Percentiles rank a stretch among this genome's conserved stretches.
Evolutionary conservation across 768 basidiomycete species (phyloP).

Genomic region (Russula ochroleuca): DNA sequence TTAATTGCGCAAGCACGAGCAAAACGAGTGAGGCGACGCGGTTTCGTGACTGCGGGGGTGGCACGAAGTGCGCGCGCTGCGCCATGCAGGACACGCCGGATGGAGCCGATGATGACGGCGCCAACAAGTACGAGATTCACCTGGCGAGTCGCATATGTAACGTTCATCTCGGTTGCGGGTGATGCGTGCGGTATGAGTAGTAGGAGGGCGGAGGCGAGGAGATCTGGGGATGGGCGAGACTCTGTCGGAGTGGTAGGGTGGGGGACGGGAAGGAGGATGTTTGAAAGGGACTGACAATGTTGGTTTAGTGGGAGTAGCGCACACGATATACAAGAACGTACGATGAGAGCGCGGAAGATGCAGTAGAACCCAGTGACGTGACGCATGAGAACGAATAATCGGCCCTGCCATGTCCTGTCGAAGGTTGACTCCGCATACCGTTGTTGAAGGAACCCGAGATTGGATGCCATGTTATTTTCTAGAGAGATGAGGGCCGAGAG

Average conservation of each 20-base stretch:
- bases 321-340: neutral
- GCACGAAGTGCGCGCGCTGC: slow-evolving; percentile 52
- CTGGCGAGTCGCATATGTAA: slow-evolving; percentile 47
- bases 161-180: slow-evolving; percentile 30
- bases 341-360: slow-evolving; percentile 39
- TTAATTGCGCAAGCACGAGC: slow-evolving; percentile 72
- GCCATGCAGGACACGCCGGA: slow-evolving; percentile 63
- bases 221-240: slow-evolving; percentile 40
- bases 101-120: slow-evolving; percentile 66
- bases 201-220: slow-evolving; percentile 42
- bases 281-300: slow-evolving; percentile 45
- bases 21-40: slow-evolving; percentile 74
- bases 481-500: slow-evolving; percentile 24
- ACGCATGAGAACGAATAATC: slow-evolving; percentile 23
- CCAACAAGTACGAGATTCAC: slow-evolving; percentile 70
- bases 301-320: neutral
- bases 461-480: slow-evolving; percentile 21
- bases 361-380: slow-evolving; percentile 24
- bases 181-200: slow-evolving; percentile 34
- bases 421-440: slow-evolving; percentile 15
- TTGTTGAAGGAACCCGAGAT: slow-evolving; percentile 21
- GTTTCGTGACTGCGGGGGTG: slow-evolving; percentile 58
- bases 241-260: slow-evolving; percentile 25
- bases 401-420: slow-evolving; percentile 22
- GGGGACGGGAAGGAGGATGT: slow-evolving; percentile 43